phyloP scores from a whole-genome alignment of 2,329 filamentous ascomycete genomes.

The Acrocalymma vagum region DNA sequence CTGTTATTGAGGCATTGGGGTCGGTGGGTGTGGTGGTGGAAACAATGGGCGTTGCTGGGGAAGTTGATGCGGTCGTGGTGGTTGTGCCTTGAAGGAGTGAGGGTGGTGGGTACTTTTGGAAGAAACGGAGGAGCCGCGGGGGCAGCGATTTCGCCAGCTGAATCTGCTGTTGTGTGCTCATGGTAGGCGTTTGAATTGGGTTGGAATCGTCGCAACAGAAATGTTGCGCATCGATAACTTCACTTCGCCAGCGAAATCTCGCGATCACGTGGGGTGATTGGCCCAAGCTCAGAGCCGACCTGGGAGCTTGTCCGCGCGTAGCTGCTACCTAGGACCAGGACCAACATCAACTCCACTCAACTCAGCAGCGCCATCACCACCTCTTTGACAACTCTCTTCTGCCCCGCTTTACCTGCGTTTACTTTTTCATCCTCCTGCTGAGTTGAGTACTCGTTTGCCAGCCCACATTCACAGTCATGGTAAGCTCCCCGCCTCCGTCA shows the following conservation, averaged over 20 bases:
- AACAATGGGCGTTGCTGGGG: slow-evolving; percentile 22
- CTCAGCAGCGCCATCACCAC: slow-evolving; percentile 14
- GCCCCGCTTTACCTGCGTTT: slow-evolving; percentile 1
- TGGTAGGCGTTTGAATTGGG: slow-evolving; percentile 21
- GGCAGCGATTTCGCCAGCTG: slow-evolving; percentile 77
- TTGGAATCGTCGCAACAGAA: slow-evolving; percentile 14
- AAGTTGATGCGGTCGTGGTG: slow-evolving; percentile 25
- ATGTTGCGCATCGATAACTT: no score
- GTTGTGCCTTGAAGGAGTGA: slow-evolving; percentile 50
- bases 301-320: slow-evolving; percentile 18
- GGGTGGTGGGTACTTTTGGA: slow-evolving; percentile 85
- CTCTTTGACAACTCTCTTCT: slow-evolving; percentile 7
- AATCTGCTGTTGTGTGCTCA: slow-evolving; percentile 48
- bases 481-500: slow-evolving; percentile 33
- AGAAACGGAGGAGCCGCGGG: slow-evolving; percentile 81
- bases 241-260: no score
- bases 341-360: slow-evolving; percentile 21
- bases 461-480: slow-evolving; percentile 43
- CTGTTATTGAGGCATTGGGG: slow-evolving; percentile 50
- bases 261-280: slow-evolving; percentile 14
- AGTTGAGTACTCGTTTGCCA: slow-evolving; percentile 7
- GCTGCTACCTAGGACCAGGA: slow-evolving; percentile 27
- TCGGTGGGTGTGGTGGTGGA: slow-evolving; percentile 38
- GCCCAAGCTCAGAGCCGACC: slow-evolving; percentile 4
- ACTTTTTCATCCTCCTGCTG: not conserved